Evolutionary conservation across 331 rosid genomes (phyloP), one percentile per base, ranked within the genome.

Genomic region (Malus hybrid): DNA sequence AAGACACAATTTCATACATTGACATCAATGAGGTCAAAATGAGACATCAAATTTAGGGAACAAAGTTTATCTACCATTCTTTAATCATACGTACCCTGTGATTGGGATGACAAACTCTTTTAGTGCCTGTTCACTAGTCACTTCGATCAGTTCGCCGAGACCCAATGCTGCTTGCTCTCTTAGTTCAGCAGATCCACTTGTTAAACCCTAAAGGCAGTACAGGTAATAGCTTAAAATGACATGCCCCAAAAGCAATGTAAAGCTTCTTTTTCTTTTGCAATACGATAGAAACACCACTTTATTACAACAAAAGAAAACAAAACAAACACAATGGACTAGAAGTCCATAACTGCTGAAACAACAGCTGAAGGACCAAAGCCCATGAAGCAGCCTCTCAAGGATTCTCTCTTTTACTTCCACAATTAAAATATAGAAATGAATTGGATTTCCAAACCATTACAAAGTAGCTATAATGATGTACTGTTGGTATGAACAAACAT

Each of bases 81-180:
- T 78, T 63, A n/a, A 67, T 13, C 44, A 71, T 81, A 85, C 83
- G 44, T 92, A 95, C 97, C 97, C 99, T 54, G 99, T 90, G 57
- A 95, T 92, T 44, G 91, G 96, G 82, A 90, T 87, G 78, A 92
- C 99, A 90, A 92, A 92, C 65, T 83, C 99, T 87, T 84, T 95
- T 72, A 92, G 85, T 13, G 97, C 85, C 80, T 89, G 83, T 77
- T 92, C 99, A 73, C 96, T 90, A 72, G 99, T 92, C 79, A 95
- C 96, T 78, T 95, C 99, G 74, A 95, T 89, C 86, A 92, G 81
- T 80, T 95, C 97, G 19, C 99, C 99, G 60, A 95, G 98, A 75
- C 99, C 99, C 82, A 89, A 73, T 65, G 99, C 97, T 14, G 99
- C 93, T 78, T 95, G 99, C 87, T 95, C 98, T 86, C 99, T 87